Evolutionary conservation across 352 stramenopile genomes (phyloP).

Genomic region (Globisporangium orthogonon): DNA sequence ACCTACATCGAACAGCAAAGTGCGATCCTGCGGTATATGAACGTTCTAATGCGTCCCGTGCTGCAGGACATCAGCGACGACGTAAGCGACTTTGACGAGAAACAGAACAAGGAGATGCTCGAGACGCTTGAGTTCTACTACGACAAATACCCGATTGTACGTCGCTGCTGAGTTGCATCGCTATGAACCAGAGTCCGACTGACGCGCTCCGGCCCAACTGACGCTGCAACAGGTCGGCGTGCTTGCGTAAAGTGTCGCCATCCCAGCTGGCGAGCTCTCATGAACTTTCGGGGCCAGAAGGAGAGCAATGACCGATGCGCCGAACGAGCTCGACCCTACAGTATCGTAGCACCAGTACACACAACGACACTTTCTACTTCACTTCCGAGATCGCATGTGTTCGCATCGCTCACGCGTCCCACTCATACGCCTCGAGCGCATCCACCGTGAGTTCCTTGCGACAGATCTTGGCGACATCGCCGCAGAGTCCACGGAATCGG

Average conservation of each 20-base stretch:
- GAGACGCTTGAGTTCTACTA: constrained; percentile 77
- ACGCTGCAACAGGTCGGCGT: constrained; percentile 31
- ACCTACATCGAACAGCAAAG: too few relatives aligned
- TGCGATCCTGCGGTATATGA: too few relatives aligned
- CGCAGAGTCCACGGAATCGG: constrained; percentile 51
- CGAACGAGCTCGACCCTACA: too few relatives aligned
- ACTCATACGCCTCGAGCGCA: constrained; percentile 43
- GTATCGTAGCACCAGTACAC: too few relatives aligned
- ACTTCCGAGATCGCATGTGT: background rate
- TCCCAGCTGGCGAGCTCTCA: too few relatives aligned
- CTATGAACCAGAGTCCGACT: too few relatives aligned
- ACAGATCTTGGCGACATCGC: constrained; percentile 71
- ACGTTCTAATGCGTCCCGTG: too few relatives aligned
- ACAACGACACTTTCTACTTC: too few relatives aligned
- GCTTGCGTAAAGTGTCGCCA: constrained; percentile 16
- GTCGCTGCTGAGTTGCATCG: constrained; percentile 9
- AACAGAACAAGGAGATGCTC: constrained; percentile 48
- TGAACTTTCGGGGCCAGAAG: too few relatives aligned
- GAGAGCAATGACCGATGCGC: too few relatives aligned
- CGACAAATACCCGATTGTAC: constrained; percentile 81
- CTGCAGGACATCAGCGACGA: constrained; percentile 69
- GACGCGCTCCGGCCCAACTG: too few relatives aligned
- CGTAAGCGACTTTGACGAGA: constrained; percentile 55
- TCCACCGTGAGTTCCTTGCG: constrained; percentile 59
- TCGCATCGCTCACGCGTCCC: constrained; percentile 19